These are phyloP conservation scores for Lichtheimia hyalospora DNA, from an alignment of 371 early-diverging fungal species.

Conservation along the genomic window DNA sequence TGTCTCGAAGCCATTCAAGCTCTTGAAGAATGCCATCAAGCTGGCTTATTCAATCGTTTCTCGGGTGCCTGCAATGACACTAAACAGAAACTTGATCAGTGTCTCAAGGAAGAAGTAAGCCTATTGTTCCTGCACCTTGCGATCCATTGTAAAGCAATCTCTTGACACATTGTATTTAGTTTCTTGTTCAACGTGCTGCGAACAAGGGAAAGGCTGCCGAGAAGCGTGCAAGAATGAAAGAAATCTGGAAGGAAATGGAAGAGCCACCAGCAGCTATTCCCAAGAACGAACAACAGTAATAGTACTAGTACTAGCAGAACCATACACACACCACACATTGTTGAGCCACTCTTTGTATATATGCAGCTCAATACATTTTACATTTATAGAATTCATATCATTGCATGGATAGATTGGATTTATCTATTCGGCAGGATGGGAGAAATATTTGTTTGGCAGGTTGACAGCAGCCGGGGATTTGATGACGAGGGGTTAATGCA, in stretches of 20 bases:
- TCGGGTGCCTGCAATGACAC: slow-evolving; percentile 43
- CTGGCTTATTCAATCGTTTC: slow-evolving; percentile 46
- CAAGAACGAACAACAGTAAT: background rate
- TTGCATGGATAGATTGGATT: no score
- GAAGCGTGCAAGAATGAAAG: slow-evolving; percentile 41
- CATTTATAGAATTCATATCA: no score
- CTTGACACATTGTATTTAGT: slow-evolving; percentile 19
- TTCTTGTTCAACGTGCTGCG: slow-evolving; percentile 32
- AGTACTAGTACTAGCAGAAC: no score
- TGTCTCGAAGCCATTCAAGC: slow-evolving; percentile 45
- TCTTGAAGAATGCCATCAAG: slow-evolving; percentile 42
- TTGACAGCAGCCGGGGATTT: no score
- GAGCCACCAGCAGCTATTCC: slow-evolving; percentile 39
- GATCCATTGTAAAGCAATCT: background rate
- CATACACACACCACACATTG: no score
- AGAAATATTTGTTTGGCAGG: no score
- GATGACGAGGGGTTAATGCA: no score
- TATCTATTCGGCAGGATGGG: no score
- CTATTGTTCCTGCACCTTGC: background rate
- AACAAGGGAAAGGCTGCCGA: slow-evolving; percentile 36
- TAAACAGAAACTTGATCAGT: slow-evolving; percentile 37
- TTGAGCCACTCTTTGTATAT: no score
- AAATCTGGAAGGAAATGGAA: slow-evolving; percentile 50
- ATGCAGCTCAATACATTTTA: no score
- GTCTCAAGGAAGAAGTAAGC: slow-evolving; percentile 44